A percentile compares a stretch with the other conserved stretches of the same genome.
Evolutionary conservation across 2,329 filamentous ascomycete genomes (phyloP).

Genomic region (Ceratocystis cacaofunesta): DNA sequence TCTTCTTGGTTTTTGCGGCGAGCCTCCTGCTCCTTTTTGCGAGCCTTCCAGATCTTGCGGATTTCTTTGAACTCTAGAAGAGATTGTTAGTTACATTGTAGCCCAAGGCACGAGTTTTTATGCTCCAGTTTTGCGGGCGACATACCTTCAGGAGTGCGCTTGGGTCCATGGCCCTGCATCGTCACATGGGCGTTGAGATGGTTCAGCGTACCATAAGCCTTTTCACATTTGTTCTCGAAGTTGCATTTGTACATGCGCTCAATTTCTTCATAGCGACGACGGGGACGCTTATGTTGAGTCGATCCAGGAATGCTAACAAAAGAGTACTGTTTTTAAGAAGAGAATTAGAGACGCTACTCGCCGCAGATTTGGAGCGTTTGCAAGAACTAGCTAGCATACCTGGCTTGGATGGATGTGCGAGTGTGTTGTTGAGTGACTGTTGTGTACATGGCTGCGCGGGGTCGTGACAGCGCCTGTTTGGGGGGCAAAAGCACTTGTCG

Average conservation of each 20-base stretch:
- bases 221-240: conserved; percentile 86
- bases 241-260: conserved; percentile 99
- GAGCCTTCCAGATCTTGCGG: conserved; percentile 95
- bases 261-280: conserved; percentile 91
- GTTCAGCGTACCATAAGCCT: conserved; percentile 94
- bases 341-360: background rate
- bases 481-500: background rate
- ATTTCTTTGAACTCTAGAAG: conserved; percentile 91
- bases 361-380: too few species aligned
- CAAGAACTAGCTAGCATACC: background rate
- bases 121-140: background rate
- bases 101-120: background rate
- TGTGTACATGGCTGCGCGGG: conserved; percentile 4
- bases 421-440: background rate
- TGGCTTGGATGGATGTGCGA: conserved; percentile 1
- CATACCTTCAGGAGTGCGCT: conserved; percentile 94
- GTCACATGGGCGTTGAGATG: conserved; percentile 96
- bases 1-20: conserved; percentile 47
- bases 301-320: conserved; percentile 95
- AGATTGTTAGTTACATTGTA: background rate
- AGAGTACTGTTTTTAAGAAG: conserved; percentile 45
- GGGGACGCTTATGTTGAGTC: conserved; percentile 90
- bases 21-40: conserved; percentile 96
- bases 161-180: conserved; percentile 92
- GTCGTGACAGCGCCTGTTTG: conserved; percentile 3